Evolutionary conservation across 208 protist genomes (phyloP), one percentile per base, ranked within the genome.

Genomic region (Leishmania guyanensis): DNA sequence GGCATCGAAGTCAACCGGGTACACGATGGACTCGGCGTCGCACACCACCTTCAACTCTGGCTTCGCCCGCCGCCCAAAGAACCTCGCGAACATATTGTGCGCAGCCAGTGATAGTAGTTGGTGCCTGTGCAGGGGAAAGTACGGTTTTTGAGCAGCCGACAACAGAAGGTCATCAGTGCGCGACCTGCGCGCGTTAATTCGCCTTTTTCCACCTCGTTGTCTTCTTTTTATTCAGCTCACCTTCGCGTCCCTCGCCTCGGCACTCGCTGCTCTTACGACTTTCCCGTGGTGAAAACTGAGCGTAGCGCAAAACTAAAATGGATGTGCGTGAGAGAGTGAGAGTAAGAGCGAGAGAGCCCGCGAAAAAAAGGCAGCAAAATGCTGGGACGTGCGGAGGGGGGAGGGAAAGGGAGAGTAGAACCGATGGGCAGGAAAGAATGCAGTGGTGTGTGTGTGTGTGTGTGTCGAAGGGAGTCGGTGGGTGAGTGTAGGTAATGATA

Each of bases 1-100:
- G 39, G 53, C 75, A 70, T 80, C 74, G 75, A 89, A 89, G 79
- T 89, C 79, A 12, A 89, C 85, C 0, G 85, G 85, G 70, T 74
- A 82, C 53, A 83, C 78, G 20, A 86, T 80, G 50, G 78, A 83
- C 39, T 56, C 75, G 2, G 78, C 56, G 54, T 86, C 78, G n/a
- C 74, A 62, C 26, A 86, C 78, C 33, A 79, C 65, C 73, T 83
- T 83, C 65, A 86, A 83, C 74, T 77, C 74, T n/a, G 74, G 74
- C 56, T 58, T 39, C n/a, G 56, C 74, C 33, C 74, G 79, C 65
- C 69, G 58, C 54, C 75, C 36, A 70, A 84, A 87, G 54, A 77
- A 26, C 39, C 53, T 56, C 36, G 50, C 26, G 79, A 70, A 71
- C 29, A 84, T 60, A 43, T 26, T 54, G 22, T 2, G n/a, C 9